Percentiles rank a stretch among this genome's conserved stretches.
These are phyloP conservation scores for Fusarium oligoseptatum DNA, from an alignment of 2,329 filamentous ascomycete species.

Conservation along the genomic window DNA sequence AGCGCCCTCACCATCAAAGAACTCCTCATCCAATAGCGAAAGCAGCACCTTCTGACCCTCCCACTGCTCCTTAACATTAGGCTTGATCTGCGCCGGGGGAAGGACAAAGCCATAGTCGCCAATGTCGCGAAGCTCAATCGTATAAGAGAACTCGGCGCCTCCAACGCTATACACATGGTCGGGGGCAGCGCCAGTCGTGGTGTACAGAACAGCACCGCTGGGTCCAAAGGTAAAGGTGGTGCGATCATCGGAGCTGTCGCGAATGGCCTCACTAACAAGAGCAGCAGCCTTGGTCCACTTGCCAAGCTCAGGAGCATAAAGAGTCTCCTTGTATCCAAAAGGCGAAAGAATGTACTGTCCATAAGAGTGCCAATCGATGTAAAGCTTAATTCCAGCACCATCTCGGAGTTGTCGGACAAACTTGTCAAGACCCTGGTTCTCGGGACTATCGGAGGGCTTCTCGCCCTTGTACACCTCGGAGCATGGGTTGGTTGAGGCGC, in stretches of 20 bases:
- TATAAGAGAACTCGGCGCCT: conserved; percentile 54
- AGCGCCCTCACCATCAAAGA: conserved; percentile 51
- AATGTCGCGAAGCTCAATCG: conserved; percentile 53
- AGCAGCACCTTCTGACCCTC: conserved; percentile 54
- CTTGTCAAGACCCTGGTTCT: conserved; percentile 60
- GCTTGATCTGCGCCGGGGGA: conserved; percentile 53
- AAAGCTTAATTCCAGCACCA: conserved; percentile 56
- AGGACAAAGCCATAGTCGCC: conserved; percentile 55
- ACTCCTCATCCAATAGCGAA: conserved; percentile 50
- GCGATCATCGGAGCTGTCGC: conserved; percentile 45
- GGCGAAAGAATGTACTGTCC: conserved; percentile 59
- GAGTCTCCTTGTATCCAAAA: conserved; percentile 60
- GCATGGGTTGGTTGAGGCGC: conserved; percentile 64
- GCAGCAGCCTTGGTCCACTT: conserved; percentile 56
- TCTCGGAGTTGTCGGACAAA: conserved; percentile 49
- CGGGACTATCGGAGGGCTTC: conserved; percentile 57
- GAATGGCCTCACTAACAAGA: conserved; percentile 47
- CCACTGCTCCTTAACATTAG: conserved; percentile 54
- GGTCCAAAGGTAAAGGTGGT: conserved; percentile 54
- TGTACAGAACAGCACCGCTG: conserved; percentile 55
- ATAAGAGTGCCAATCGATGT: conserved; percentile 64
- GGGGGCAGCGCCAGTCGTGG: conserved; percentile 49
- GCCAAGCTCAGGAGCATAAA: conserved; percentile 54
- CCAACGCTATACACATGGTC: conserved; percentile 47
- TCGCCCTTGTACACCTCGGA: conserved; percentile 59